Percentiles rank a stretch among this genome's conserved stretches.
Evolutionary conservation across 768 basidiomycete genomes (phyloP).

Genomic region (Cantharellus cinnabarinus): DNA sequence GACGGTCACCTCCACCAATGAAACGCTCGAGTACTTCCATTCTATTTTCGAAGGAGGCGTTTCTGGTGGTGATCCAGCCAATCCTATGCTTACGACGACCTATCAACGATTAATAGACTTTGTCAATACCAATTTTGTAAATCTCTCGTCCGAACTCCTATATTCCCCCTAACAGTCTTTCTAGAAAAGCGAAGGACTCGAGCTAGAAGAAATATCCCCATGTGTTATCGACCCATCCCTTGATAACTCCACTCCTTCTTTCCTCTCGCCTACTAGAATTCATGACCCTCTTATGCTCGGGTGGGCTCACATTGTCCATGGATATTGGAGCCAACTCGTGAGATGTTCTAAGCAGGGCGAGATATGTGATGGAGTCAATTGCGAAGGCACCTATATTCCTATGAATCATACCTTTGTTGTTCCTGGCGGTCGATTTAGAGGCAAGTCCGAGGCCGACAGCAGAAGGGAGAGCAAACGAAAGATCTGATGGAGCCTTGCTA

Average conservation of each 20-base stretch:
- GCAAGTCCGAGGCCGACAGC: conserved; percentile 22
- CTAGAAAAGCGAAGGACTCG: conserved; percentile 54
- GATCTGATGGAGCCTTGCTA: background rate
- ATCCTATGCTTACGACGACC: conserved; percentile 22
- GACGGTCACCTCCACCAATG: conserved; percentile 41
- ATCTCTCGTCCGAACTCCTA: background rate
- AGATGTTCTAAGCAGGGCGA: conserved; percentile 50
- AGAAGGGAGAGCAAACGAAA: conserved; percentile 36
- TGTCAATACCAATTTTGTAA: conserved; percentile 43
- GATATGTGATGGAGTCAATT: conserved; percentile 39
- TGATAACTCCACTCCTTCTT: conserved; percentile 27
- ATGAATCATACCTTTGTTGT: conserved; percentile 83
- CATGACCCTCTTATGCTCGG: conserved; percentile 45
- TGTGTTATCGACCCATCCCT: conserved; percentile 24
- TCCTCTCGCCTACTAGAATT: conserved; percentile 38
- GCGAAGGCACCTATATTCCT: conserved; percentile 74
- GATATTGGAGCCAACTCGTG: conserved; percentile 68
- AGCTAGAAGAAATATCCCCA: conserved; percentile 38
- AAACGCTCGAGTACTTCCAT: conserved; percentile 48
- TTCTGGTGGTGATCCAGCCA: background rate
- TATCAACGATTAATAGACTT: conserved; percentile 47
- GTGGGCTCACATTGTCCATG: conserved; percentile 58
- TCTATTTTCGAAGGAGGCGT: background rate
- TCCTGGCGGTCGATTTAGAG: conserved; percentile 65
- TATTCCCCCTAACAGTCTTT: background rate